Evolutionary conservation across 768 basidiomycete genomes (phyloP), one percentile per base, ranked within the genome.

Genomic region (Termitomyces titanicus): DNA sequence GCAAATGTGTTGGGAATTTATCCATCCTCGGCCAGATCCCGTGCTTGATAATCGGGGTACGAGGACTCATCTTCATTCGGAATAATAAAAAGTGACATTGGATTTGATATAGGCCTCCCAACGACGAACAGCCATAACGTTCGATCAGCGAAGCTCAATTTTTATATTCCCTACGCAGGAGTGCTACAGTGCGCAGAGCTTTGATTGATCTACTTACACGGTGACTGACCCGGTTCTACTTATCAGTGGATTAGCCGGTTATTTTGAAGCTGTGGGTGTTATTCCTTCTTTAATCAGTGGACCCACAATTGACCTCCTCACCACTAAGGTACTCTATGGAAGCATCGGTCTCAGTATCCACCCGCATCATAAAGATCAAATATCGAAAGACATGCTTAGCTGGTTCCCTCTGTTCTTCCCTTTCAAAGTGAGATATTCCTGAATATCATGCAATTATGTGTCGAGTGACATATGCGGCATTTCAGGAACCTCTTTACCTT

Each of bases 321-420:
- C 31, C 20, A n/a, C 57, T 10, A 51, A 77, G 75, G 68, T 90
- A 10, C 74, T 99, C 4, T 99, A 99, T 65, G 84, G 82, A n/a
- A 86, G 88, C 57, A 78, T 98, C 20, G 92, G 94, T 0, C 74
- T 98, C 24, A 97, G 92, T 64, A 98, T 97, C 39, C 96, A 98
- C 66, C 97, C 97, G 0, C 82, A 90, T 50, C 84, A 87, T 46
- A 92, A 89, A 66, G 88, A 92, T 25, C 78, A 83, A 44, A 79
- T 95, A 51, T 94, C 93, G 8, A 94, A 92, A 63, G 88, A 98
- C 62, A 99, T 99, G 97, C 77, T 98, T 63, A 98, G 95, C 66
- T 99, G 97, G 97, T 99, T 99, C 74, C 97, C 97, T 0, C 72
- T 98, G 18, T 97, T 93, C 73, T 96, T 99, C 72, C 97, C 97